Evolutionary conservation across 371 early-diverging fungal species (phyloP), one percentile per base, ranked within the genome.

Genomic region (Vairimorpha apis): DNA sequence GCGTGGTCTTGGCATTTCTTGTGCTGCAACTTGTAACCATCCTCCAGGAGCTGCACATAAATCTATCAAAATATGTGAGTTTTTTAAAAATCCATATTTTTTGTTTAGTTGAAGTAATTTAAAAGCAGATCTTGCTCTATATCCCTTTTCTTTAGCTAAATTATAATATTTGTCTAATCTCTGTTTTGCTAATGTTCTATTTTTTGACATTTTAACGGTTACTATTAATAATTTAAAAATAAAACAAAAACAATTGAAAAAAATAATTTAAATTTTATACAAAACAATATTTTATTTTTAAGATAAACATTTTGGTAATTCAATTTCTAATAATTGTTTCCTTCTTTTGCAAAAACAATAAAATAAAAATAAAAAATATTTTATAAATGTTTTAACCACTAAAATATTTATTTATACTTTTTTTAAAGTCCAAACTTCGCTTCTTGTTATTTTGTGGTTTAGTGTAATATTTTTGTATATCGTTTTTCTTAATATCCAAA

Each of bases 111-210:
- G 96, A 47, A 96, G 85, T 45, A 98, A 84, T 83, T 98, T 98
- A 86, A 92, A 98, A 21, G 99, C 97, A 82, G 98, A 94, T 87
- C 99, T 92, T 63, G 97, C 94, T 82, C 98, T 90, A 85, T 94
- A 99, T 71, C 99, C 99, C 82, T 96, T 95, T 81, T 97, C 97
- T 87, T 97, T 99, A 82, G 99, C 99, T 85, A 97, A 87, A 84
- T 94, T 91, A 85, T 99, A 99, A 87, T 92, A 97, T 87, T 97
- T 97, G 87, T 99, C 99, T 86, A 97, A 87, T 85, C 99, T 91
- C 66, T 92, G 82, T 92, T 95, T 83, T 63, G 75, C 81, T 4
- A 65, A 38, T 47, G 76, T 75, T 64, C 69, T 75, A 56, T 74
- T 81, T 70, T 59, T 49, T 33, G 49, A 37, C 75, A 77, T 79